Percentiles rank a stretch among this genome's conserved stretches.
phyloP scores from a whole-genome alignment of 805 yeast genomes.

The Dipodascus geniculatus region DNA sequence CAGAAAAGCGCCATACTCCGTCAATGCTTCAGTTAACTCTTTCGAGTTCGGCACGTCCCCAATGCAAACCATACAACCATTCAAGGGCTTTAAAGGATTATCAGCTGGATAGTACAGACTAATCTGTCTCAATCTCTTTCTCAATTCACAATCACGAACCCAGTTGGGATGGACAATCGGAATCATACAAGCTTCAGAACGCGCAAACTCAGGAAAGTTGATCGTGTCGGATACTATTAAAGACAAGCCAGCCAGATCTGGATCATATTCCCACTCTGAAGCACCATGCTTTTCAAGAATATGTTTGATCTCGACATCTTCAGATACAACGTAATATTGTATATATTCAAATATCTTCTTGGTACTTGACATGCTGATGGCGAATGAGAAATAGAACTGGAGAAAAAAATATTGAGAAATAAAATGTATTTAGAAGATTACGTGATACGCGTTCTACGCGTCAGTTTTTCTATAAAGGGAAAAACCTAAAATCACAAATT shows the following conservation, averaged over 20 bases:
- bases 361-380: background rate
- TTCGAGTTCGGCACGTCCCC: constrained; percentile 47
- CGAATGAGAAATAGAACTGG: background rate
- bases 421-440: background rate
- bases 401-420: background rate
- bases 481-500: too few relatives aligned
- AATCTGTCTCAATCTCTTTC: constrained; percentile 35
- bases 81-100: constrained; percentile 53
- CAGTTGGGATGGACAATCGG: constrained; percentile 57
- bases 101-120: constrained; percentile 51
- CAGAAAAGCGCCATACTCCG: constrained; percentile 68
- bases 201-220: constrained; percentile 40
- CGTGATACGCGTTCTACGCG: constrained; percentile 1
- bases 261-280: background rate
- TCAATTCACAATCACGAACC: constrained; percentile 38
- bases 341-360: background rate
- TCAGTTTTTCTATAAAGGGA: too few relatives aligned
- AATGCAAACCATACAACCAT: constrained; percentile 47
- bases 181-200: constrained; percentile 41
- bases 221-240: constrained; percentile 20
- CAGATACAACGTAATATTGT: background rate
- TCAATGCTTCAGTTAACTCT: constrained; percentile 53
- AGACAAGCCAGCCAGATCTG: background rate
- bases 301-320: background rate
- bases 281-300: background rate